Conservation (phyloP, 2,329 filamentous ascomycete species). For the Chrysoporthe austroafricana region DNA sequence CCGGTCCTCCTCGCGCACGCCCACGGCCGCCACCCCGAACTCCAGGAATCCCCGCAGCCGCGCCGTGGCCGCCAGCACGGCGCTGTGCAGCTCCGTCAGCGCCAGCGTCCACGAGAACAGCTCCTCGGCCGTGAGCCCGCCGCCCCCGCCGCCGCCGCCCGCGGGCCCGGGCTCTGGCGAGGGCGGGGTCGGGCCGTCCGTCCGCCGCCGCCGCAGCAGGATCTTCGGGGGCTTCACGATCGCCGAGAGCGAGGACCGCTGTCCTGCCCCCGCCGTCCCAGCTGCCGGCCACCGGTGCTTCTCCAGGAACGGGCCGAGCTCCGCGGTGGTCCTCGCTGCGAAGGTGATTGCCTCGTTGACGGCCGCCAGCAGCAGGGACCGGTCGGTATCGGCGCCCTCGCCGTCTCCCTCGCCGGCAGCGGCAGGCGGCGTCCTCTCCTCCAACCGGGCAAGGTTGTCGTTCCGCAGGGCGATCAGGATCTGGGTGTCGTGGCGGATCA, state of each 20-base stretch:
- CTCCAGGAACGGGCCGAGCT: constrained; percentile 28
- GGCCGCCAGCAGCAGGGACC: constrained; percentile 17
- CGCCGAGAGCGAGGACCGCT: constrained; percentile 2
- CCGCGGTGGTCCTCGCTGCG: constrained; percentile 23
- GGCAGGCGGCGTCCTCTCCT: background rate
- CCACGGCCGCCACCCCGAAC: constrained; percentile 19
- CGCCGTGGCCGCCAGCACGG: constrained; percentile 21
- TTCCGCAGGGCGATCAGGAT: constrained; percentile 27
- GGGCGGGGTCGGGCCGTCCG: background rate
- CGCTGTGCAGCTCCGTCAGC: constrained; percentile 24
- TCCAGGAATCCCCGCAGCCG: constrained; percentile 23
- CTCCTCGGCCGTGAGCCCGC: constrained; percentile 16
- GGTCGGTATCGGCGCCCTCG: background rate
- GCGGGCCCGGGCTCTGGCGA: background rate
- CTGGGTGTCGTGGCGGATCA: constrained; percentile 27
- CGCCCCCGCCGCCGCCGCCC: background rate
- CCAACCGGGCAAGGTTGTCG: constrained; percentile 19
- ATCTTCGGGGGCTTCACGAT: constrained; percentile 1
- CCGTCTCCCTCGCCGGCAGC: background rate
- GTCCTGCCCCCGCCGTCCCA: background rate
- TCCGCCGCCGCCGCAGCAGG: background rate
- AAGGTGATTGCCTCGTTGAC: constrained; percentile 27
- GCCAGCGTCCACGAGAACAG: constrained; percentile 28
- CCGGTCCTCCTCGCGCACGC: constrained; percentile 25
- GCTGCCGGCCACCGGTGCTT: constrained; percentile 20